Percentiles rank a stretch among this genome's conserved stretches.
phyloP scores from a whole-genome alignment of 176 grass and related monocot genomes.

The Puccinellia tenuiflora region DNA sequence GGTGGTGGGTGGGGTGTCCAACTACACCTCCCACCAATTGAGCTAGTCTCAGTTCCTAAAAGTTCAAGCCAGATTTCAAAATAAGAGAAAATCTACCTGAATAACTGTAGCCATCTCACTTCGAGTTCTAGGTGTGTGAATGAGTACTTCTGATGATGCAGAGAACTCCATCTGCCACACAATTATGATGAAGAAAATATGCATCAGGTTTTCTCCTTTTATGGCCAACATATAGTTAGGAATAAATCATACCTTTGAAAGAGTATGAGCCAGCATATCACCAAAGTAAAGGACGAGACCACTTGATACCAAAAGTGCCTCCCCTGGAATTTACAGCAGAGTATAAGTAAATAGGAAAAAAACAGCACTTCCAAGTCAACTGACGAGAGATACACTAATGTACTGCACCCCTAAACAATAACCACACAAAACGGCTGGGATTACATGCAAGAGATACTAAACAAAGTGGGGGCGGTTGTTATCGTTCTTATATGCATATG shows the following conservation, averaged over 20 bases:
- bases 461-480: background rate
- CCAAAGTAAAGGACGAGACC: constrained; percentile 86
- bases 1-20: background rate
- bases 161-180: constrained; percentile 38
- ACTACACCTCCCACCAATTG: background rate
- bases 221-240: background rate
- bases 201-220: constrained; percentile 2
- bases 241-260: constrained; percentile 63
- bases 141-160: constrained; percentile 32
- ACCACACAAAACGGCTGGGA: background rate
- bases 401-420: constrained; percentile 11
- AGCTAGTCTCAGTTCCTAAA: background rate
- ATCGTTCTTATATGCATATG: background rate
- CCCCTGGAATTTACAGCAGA: constrained; percentile 59
- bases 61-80: background rate
- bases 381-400: background rate
- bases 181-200: background rate
- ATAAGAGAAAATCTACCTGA: constrained; percentile 56
- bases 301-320: constrained; percentile 73
- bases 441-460: background rate
- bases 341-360: background rate
- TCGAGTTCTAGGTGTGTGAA: constrained; percentile 45
- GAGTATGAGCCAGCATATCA: constrained; percentile 59
- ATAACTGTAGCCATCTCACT: constrained; percentile 66
- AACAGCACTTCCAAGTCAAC: background rate